These are phyloP conservation scores for Acanthamoeba lugdunensis DNA, from an alignment of 208 protist genomes.

Conservation along the genomic window DNA sequence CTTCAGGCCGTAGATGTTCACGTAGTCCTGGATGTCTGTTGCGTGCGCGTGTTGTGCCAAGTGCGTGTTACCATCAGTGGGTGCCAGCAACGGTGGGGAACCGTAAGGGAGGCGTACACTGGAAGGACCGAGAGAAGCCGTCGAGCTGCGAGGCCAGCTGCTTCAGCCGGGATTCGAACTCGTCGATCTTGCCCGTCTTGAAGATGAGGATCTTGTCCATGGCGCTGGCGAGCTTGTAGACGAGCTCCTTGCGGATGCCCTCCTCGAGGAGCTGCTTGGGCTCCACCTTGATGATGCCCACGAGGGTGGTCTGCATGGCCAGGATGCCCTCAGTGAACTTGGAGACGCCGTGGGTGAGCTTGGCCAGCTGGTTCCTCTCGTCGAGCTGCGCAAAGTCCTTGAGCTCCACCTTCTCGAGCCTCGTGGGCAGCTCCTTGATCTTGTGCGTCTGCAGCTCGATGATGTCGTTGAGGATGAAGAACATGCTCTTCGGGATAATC, in stretches of 20 bases:
- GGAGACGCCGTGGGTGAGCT: conserved; percentile 90
- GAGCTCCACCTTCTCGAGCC: conserved; percentile 86
- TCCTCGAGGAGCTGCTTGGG: conserved; percentile 96
- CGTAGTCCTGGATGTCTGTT: conserved; percentile 94
- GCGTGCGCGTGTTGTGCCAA: neutral
- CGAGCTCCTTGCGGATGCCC: conserved; percentile 93
- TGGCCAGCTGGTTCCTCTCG: conserved; percentile 89
- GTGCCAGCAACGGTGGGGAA: neutral
- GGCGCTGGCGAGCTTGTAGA: conserved; percentile 80
- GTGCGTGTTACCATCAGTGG: neutral
- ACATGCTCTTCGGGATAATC: conserved; percentile 95
- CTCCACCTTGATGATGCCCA: conserved; percentile 96
- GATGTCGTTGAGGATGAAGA: conserved; percentile 94
- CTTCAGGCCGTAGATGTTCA: conserved; percentile 95
- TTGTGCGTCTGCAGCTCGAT: conserved; percentile 92
- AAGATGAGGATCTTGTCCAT: conserved; percentile 83
- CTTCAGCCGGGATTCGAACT: conserved; percentile 86
- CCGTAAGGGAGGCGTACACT: conserved; percentile 87
- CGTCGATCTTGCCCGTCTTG: conserved; percentile 83
- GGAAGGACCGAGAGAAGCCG: conserved; percentile 93
- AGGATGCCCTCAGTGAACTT: conserved; percentile 96
- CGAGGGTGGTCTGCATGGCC: conserved; percentile 96
- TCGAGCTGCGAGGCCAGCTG: conserved; percentile 88
- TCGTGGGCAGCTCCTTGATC: conserved; percentile 86
- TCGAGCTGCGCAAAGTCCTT: conserved; percentile 92